Evolutionary conservation across 129 eudicot species (phyloP).

Genomic region (Tagetes erecta): DNA sequence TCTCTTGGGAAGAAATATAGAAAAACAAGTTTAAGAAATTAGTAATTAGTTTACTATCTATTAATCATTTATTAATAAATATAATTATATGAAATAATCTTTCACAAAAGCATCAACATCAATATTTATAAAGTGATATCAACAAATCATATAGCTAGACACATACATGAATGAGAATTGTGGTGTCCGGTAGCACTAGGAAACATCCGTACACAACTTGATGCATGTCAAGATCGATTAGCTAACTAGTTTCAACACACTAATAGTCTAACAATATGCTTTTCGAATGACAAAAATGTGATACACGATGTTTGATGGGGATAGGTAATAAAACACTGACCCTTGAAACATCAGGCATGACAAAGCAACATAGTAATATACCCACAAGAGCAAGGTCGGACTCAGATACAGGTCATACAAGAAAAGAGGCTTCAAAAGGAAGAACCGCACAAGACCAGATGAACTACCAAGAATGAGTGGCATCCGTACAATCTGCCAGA

Average conservation of each 20-base stretch:
- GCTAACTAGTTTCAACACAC: not conserved
- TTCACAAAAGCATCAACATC: not conserved
- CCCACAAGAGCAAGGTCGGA: too few species aligned
- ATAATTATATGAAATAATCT: not conserved
- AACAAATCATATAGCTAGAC: not conserved
- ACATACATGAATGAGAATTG: not conserved
- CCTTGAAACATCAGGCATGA: too few species aligned
- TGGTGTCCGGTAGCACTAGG: not conserved
- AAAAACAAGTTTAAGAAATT: not conserved
- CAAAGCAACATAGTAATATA: too few species aligned
- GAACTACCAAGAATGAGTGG: too few species aligned
- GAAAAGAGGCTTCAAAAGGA: too few species aligned
- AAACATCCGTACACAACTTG: not conserved
- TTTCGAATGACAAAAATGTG: too few species aligned
- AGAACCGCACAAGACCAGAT: too few species aligned
- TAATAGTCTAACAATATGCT: too few species aligned
- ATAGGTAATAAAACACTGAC: too few species aligned
- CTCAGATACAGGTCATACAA: too few species aligned
- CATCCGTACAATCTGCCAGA: too few species aligned
- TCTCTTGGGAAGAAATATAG: not conserved
- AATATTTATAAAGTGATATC: conserved; percentile 1
- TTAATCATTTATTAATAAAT: not conserved
- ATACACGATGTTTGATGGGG: too few species aligned
- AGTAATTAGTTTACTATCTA: not conserved
- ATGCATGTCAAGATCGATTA: conserved; percentile 1